These are phyloP conservation scores for Tuber aestivum DNA, from an alignment of 495 filamentous ascomycete genomes.

Conservation along the genomic window DNA sequence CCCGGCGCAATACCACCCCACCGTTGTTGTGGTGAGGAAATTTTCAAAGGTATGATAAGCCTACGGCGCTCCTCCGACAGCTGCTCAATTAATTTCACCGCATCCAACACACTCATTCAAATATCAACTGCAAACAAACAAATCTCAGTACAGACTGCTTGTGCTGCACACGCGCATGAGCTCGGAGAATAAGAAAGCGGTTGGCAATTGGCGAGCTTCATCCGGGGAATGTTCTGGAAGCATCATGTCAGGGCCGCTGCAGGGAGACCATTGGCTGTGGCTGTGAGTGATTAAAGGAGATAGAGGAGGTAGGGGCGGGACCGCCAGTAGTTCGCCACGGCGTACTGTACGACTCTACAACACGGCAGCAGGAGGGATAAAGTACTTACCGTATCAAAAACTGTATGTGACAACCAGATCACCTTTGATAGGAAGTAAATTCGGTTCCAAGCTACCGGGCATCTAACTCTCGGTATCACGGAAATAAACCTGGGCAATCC, in stretches of 20 bases:
- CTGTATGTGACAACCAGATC: background rate
- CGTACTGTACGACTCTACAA: background rate
- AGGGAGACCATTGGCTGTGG: background rate
- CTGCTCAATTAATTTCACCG: background rate
- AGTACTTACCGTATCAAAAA: background rate
- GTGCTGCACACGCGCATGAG: background rate
- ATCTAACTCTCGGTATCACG: background rate
- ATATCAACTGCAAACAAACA: background rate
- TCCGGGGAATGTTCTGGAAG: background rate
- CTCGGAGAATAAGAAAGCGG: background rate
- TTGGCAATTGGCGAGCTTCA: background rate
- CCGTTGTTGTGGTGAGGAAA: background rate
- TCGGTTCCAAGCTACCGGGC: background rate
- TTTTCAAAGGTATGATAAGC: background rate
- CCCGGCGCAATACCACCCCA: background rate
- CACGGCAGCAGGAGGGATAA: background rate
- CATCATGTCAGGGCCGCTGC: background rate
- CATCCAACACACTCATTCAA: background rate
- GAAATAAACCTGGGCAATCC: background rate
- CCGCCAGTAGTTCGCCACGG: background rate
- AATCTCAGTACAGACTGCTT: background rate
- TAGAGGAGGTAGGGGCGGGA: background rate
- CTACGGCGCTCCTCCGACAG: background rate
- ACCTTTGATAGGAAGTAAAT: background rate
- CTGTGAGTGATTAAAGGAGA: background rate